A percentile compares a stretch with the other conserved stretches of the same genome.
Conservation (phyloP, 306 rosid species). For the Sesbania bispinosa region DNA sequence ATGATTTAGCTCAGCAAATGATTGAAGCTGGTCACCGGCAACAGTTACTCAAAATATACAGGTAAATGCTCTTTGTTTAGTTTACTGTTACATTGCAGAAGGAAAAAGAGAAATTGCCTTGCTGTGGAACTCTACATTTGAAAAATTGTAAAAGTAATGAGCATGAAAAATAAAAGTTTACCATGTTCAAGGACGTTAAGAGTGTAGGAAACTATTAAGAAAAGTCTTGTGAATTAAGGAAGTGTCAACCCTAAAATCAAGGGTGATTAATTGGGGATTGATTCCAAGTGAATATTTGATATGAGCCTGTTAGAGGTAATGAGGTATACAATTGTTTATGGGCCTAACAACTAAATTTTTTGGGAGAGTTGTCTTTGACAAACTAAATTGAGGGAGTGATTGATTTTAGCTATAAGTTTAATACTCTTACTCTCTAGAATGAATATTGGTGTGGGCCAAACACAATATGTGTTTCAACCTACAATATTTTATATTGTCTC, state of each 20-base stretch:
- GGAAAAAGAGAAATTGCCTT: conserved; percentile 14
- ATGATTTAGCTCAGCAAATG: conserved; percentile 85
- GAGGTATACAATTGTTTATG: background rate
- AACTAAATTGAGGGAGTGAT: background rate
- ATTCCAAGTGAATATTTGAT: background rate
- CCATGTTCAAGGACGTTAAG: conserved; percentile 1
- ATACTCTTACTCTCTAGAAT: background rate
- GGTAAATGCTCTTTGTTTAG: conserved; percentile 39
- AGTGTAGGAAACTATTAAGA: background rate
- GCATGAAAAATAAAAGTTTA: background rate
- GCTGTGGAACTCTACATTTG: conserved; percentile 9
- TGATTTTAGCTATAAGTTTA: background rate
- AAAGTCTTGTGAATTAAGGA: background rate
- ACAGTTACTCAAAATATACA: conserved; percentile 72
- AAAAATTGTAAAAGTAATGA: conserved; percentile 7
- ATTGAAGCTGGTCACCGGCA: conserved; percentile 90
- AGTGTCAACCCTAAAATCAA: background rate
- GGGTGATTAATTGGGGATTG: background rate
- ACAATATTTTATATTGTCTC: background rate
- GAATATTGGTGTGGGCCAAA: background rate
- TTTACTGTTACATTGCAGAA: background rate
- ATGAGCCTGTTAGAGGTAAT: no score
- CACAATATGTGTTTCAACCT: background rate
- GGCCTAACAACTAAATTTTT: background rate
- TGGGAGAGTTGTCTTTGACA: background rate